Evolutionary conservation across 2,329 filamentous ascomycete genomes (phyloP).

Genomic region (Ophiostoma populinum): DNA sequence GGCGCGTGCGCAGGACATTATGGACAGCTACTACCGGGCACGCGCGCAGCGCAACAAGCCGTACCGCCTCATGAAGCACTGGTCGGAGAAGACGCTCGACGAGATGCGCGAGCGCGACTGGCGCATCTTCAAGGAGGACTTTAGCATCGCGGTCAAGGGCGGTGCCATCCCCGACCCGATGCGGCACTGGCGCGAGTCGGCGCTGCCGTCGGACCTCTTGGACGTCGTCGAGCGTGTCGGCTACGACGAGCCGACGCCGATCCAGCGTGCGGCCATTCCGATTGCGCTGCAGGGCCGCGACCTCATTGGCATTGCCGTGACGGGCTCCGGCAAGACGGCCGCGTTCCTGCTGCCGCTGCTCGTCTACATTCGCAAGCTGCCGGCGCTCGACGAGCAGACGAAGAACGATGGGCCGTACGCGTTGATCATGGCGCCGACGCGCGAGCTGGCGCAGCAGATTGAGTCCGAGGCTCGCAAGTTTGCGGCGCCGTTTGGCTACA

Average conservation of each 20-base stretch:
- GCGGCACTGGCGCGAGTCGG: constrained; percentile 82
- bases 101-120: constrained; percentile 97
- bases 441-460: constrained; percentile 95
- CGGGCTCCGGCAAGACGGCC: constrained; percentile 95
- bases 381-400: constrained; percentile 65
- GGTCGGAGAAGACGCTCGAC: constrained; percentile 80
- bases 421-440: constrained; percentile 90
- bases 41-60: constrained; percentile 57
- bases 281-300: constrained; percentile 86
- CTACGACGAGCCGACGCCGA: constrained; percentile 79
- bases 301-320: constrained; percentile 95
- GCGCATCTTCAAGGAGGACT: constrained; percentile 99
- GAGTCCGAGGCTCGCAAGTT: constrained; percentile 90
- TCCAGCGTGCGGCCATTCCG: constrained; percentile 88
- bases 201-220: constrained; percentile 58
- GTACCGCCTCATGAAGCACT: constrained; percentile 66
- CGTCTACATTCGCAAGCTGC: constrained; percentile 85
- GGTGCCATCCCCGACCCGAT: constrained; percentile 88
- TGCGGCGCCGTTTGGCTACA: constrained; percentile 77
- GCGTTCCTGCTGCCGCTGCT: constrained; percentile 83
- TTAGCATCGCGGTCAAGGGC: constrained; percentile 89
- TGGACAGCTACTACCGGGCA: constrained; percentile 69
- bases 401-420: constrained; percentile 94
- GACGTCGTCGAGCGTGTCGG: constrained; percentile 72
- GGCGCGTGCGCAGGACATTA: constrained; percentile 58